Evolutionary conservation across 164 flowering plant species (phyloP).

Genomic region (Annona cherimola): DNA sequence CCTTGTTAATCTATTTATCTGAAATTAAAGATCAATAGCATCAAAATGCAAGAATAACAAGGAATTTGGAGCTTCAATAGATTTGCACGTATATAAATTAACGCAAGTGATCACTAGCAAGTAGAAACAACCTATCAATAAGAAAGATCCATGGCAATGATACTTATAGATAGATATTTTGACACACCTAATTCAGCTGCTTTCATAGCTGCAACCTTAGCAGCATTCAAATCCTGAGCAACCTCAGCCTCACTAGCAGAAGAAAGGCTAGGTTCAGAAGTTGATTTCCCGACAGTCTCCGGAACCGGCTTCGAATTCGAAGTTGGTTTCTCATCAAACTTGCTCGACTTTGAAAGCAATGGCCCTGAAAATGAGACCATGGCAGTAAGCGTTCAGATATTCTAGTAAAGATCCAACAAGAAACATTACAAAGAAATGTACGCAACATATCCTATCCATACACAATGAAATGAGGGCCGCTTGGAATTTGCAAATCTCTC

Average conservation of each 20-base stretch:
- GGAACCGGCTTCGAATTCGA: conserved; percentile 32
- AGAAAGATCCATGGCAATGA: not conserved
- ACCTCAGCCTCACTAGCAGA: conserved; percentile 30
- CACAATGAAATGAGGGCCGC: not conserved
- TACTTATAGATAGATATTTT: not conserved
- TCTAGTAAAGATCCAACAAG: not conserved
- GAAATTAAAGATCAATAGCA: not conserved
- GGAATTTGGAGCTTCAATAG: not conserved
- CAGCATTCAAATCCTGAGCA: conserved; percentile 63
- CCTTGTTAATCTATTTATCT: no score
- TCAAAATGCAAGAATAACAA: not conserved
- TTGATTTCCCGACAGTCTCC: conserved; percentile 24
- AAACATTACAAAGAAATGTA: not conserved
- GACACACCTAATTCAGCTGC: conserved; percentile 86
- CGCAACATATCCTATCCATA: not conserved
- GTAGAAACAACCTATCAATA: not conserved
- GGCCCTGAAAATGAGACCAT: conserved; percentile 7
- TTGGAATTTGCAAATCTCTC: not conserved
- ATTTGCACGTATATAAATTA: not conserved
- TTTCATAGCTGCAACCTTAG: conserved; percentile 88
- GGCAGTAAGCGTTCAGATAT: not conserved
- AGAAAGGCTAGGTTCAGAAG: conserved; percentile 21
- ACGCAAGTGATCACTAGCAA: not conserved
- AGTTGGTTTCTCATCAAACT: conserved; percentile 23
- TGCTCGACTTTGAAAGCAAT: conserved; percentile 11